Evolutionary conservation across 2,329 filamentous ascomycete species (phyloP).

Genomic region (Epichloe uncinata): DNA sequence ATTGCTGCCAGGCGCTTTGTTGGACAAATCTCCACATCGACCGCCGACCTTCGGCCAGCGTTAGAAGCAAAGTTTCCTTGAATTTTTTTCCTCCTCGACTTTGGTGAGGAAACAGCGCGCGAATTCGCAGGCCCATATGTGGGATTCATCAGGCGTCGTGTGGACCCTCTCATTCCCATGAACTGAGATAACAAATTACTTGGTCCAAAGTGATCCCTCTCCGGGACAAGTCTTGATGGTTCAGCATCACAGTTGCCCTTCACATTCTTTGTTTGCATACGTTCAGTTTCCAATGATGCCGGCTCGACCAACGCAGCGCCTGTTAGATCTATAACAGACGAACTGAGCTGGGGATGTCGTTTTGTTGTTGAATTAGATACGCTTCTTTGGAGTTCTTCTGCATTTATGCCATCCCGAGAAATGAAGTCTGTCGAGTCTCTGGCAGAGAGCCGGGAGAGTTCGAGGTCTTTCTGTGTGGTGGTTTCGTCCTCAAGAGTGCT

Average conservation of each 20-base stretch:
- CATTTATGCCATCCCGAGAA: neutral
- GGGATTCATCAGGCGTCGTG: neutral
- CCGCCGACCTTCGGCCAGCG: neutral
- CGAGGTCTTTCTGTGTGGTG: neutral
- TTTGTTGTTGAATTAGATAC: neutral
- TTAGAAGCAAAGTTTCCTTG: neutral
- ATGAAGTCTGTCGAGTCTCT: neutral
- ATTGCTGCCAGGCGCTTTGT: neutral
- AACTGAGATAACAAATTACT: slow-evolving; percentile 2
- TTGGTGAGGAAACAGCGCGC: neutral
- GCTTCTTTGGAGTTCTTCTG: neutral
- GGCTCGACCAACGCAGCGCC: neutral
- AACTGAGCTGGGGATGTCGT: neutral
- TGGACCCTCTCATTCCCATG: slow-evolving; percentile 4
- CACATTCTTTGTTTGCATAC: neutral
- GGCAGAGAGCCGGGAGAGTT: neutral
- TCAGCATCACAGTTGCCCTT: neutral
- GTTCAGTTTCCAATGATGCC: neutral
- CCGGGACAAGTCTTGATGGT: neutral
- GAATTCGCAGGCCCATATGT: neutral
- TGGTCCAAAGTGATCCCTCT: neutral
- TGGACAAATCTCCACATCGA: neutral
- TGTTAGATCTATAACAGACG: neutral
- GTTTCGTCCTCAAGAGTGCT: neutral
- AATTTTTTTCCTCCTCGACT: neutral